A percentile compares a stretch with the other conserved stretches of the same genome.
Conservation (phyloP, 1,284 basidiomycete species). For the Ustilago hordei region DNA sequence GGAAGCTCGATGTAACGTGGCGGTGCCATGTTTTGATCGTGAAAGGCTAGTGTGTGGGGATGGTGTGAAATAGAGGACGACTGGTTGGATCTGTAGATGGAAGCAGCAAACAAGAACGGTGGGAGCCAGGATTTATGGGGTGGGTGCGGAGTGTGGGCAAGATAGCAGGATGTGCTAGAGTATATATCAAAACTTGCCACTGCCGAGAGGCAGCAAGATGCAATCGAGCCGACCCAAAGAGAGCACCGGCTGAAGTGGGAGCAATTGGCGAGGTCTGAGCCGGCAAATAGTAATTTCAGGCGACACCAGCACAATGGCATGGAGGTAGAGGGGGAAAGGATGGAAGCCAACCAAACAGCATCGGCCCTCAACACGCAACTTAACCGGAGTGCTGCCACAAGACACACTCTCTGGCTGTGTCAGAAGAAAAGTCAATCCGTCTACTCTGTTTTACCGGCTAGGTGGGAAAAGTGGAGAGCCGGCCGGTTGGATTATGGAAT, state of each 20-base stretch:
- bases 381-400: constrained; percentile 11
- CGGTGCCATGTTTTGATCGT: constrained; percentile 31
- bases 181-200: constrained; percentile 20
- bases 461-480: constrained; percentile 12
- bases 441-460: constrained; percentile 22
- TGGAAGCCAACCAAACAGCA: background rate
- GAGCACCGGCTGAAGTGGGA: constrained; percentile 16
- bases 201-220: constrained; percentile 13
- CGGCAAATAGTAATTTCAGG: background rate
- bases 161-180: background rate
- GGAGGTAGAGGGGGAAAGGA: background rate
- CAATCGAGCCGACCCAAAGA: background rate
- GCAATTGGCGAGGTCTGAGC: background rate
- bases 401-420: background rate
- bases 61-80: background rate
- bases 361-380: background rate
- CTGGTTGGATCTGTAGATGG: background rate
- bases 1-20: constrained; percentile 54
- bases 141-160: constrained; percentile 1
- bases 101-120: background rate
- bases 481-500: background rate
- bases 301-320: background rate
- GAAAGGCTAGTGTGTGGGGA: background rate
- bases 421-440: constrained; percentile 11
- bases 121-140: background rate